These are phyloP conservation scores for Articulospora tetracladia DNA, from an alignment of 495 filamentous ascomycete species.

Conservation along the genomic window DNA sequence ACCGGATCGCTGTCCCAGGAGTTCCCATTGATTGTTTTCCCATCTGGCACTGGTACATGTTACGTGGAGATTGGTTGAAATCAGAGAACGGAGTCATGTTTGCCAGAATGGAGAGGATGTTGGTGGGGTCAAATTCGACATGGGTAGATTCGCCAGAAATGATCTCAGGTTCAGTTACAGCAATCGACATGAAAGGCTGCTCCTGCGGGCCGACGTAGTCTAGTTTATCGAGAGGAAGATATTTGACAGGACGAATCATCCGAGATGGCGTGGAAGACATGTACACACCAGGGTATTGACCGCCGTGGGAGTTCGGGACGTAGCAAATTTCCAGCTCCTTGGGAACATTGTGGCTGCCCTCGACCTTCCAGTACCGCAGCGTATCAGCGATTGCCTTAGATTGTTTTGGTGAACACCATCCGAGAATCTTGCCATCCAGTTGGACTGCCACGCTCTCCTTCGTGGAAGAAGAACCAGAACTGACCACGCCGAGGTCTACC, in stretches of 20 bases:
- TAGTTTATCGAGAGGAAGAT: conserved; percentile 75
- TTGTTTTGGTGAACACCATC: conserved; percentile 82
- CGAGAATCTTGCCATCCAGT: conserved; percentile 83
- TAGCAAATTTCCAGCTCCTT: conserved; percentile 86
- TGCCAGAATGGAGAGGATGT: conserved; percentile 94
- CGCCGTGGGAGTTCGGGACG: conserved; percentile 77
- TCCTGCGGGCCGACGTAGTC: conserved; percentile 92
- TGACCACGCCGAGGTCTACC: conserved; percentile 70
- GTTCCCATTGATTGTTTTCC: conserved; percentile 99
- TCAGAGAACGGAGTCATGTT: conserved; percentile 99
- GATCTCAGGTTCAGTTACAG: conserved; percentile 78
- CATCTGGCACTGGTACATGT: conserved; percentile 99
- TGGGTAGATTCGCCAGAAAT: conserved; percentile 84
- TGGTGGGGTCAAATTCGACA: conserved; percentile 91
- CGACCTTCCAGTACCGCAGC: conserved; percentile 92
- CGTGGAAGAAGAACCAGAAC: conserved; percentile 66
- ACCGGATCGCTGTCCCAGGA: conserved; percentile 77
- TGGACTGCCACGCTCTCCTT: conserved; percentile 83
- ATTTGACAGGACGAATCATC: conserved; percentile 90
- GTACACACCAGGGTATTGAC: conserved; percentile 94
- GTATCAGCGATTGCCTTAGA: conserved; percentile 76
- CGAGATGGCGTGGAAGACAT: conserved; percentile 81
- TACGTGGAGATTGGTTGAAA: conserved; percentile 97
- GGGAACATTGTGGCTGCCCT: conserved; percentile 81
- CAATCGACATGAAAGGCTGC: conserved; percentile 98